Base-by-base conservation (phyloP, 1,284 basidiomycete genomes). In the Cutaneotrichosporon mucoides region DNA sequence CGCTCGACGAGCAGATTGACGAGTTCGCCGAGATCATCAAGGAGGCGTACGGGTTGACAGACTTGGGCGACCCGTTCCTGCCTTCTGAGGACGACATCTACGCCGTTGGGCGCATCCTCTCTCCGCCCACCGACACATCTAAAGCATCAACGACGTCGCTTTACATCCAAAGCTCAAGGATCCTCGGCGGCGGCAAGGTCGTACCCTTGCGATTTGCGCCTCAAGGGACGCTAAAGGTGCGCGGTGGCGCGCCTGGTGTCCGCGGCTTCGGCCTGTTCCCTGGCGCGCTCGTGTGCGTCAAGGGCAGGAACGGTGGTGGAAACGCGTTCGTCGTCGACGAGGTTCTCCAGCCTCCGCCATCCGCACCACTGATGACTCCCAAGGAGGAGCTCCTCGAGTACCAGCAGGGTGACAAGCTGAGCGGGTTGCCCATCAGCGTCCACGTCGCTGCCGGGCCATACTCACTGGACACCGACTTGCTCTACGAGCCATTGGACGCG, bases 261-360 rank as follows among this genome's bases (percentile, higher is more conserved):
- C 84, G 84, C n/a, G 85, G 86, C 0, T 79, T 88, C 16, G 87
- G 89, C 0, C 73, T 99, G 37, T 99, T 94, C 72, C 92, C 93
- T 0, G 96, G 96, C 2, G 87, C 88, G 43, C 86, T 99, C 49
- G 87, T 89, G 0, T 90, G 88, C 3, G 73, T 97, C n/a, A 88
- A 86, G 66, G 96, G 96, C 0, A 84, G 85, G 69, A 98, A 98
- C 74, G 93, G 92, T 2, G 91, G 92, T 1, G 93, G 90, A 5
- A 87, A 85, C 2, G 86, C 85, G 74, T 99, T 97, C 73, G 82
- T 86, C 12, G 93, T 88, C 0, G 85, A 85, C 34, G 92, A 98
- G 71, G 82, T 97, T 11, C 76, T 97, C 4, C 61, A 81, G 79
- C 73, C 81, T 46, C 78, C 79, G 4, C 78, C 80, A 2, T 68